Evolutionary conservation across 495 filamentous ascomycete genomes (phyloP).

Genomic region (Cladorrhinum samala): DNA sequence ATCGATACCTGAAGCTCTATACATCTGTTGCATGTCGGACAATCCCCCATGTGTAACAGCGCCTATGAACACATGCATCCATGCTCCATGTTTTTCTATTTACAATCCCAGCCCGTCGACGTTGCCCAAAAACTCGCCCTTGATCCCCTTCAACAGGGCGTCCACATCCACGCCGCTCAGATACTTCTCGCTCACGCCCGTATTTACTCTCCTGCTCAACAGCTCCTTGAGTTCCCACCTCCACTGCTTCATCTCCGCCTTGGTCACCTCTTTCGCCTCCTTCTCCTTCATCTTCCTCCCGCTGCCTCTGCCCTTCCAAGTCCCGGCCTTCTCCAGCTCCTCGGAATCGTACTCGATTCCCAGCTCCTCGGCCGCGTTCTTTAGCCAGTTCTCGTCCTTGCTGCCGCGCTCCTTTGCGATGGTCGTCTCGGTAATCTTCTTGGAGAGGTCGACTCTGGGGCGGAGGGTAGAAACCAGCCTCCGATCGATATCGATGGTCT

Average conservation of each 20-base stretch:
- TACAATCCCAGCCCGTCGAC: constrained; percentile 36
- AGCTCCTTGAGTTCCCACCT: constrained; percentile 58
- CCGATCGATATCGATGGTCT: constrained; percentile 76
- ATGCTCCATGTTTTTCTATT: too few relatives aligned
- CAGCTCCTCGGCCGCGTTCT: constrained; percentile 80
- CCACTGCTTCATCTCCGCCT: constrained; percentile 59
- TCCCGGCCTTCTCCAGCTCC: constrained; percentile 59
- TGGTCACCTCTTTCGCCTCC: constrained; percentile 59
- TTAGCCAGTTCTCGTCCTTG: constrained; percentile 79
- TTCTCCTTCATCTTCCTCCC: constrained; percentile 70
- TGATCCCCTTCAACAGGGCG: constrained; percentile 60
- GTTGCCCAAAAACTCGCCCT: constrained; percentile 38
- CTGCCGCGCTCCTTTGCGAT: constrained; percentile 82
- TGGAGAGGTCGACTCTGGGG: constrained; percentile 65
- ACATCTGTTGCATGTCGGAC: too few relatives aligned
- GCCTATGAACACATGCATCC: too few relatives aligned
- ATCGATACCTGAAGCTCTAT: too few relatives aligned
- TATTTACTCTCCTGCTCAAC: constrained; percentile 72
- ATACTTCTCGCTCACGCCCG: constrained; percentile 88
- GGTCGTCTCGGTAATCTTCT: constrained; percentile 73
- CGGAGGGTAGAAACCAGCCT: constrained; percentile 69
- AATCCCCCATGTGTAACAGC: too few relatives aligned
- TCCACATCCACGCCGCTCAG: constrained; percentile 79
- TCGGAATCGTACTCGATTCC: constrained; percentile 92
- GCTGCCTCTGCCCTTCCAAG: constrained; percentile 57